Base-by-base conservation (phyloP, 176 grass and related monocot genomes). In the Otatea glauca region DNA sequence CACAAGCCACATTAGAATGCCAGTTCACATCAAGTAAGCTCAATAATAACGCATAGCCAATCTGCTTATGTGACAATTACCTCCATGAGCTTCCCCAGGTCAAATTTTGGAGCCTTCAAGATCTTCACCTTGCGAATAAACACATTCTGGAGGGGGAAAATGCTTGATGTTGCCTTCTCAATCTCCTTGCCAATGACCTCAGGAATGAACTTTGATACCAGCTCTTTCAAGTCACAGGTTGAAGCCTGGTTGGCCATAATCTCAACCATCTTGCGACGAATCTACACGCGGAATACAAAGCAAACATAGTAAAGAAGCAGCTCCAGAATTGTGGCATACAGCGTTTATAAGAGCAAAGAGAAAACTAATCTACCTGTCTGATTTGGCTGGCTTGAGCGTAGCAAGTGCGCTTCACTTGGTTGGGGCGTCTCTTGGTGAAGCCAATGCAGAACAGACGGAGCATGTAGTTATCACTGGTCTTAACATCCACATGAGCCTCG, bases 61-160 rank as follows among this genome's bases (percentile, higher is more conserved):
- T 13, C 2, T 27, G 4, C 23, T 6, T 44, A 6, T 29, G 1
- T 21, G 27, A 37, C 25, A 82, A 65, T 89, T 92, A 94, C 95
- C 91, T 98, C 96, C 96, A 98, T 98, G 5, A 98, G 88, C 47
- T 98, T 98, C 4, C 96, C 96, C 38, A 98, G 75, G 65, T 98
- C 96, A 0, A 98, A 98, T 68, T 98, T 98, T 0, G 96, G 93
- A 1, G 92, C 82, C 86, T 98, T 95, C 35, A 98, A 66, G 24
- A 98, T 98, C 91, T 98, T 98, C 24, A 95, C 96, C 69, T 98
- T 98, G 50, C 93, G 93, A 81, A 98, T 90, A 44, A 90, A 98
- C 3, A 98, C 96, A 51, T 98, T 98, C 65, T 95, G 96, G 1
- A 98, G 70, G 0, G 96, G 96, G 65, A 90, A 98, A 50, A 95